Conservation (phyloP, 169 alveolate genomes). For the Pseudocohnilembus persalinus region DNA sequence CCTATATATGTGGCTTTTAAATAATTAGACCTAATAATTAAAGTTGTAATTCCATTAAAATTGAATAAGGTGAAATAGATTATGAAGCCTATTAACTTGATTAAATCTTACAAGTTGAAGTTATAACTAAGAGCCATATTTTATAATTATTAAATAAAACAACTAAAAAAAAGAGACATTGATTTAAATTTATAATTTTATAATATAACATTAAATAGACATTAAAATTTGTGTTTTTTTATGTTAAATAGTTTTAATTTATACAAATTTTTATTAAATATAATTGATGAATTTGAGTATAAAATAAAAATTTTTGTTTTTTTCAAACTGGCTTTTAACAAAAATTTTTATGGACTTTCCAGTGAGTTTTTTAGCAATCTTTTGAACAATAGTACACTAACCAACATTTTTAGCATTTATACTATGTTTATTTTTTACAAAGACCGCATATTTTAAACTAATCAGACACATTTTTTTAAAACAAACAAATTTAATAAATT, state of each 20-base stretch:
- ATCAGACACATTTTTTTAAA: background rate
- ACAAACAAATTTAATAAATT: constrained; percentile 5
- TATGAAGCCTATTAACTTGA: too few species aligned
- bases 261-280: background rate
- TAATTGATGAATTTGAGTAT: too few species aligned
- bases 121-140: too few species aligned
- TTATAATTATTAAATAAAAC: too few species aligned
- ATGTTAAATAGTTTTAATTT: too few species aligned
- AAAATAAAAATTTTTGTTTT: too few species aligned
- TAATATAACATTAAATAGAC: too few species aligned
- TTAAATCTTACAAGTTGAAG: too few species aligned
- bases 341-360: background rate
- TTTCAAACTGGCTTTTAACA: background rate
- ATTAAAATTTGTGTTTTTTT: too few species aligned
- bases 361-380: constrained; percentile 6
- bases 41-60: background rate
- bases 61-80: background rate
- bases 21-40: background rate
- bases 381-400: constrained; percentile 5
- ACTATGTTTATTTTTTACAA: constrained; percentile 2
- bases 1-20: background rate
- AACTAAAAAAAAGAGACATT: background rate
- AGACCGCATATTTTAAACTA: background rate
- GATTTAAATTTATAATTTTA: too few species aligned
- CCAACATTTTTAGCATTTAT: constrained; percentile 4